These are phyloP conservation scores for Fusarium falciforme DNA, from an alignment of 2,329 filamentous ascomycete genomes.

Conservation along the genomic window DNA sequence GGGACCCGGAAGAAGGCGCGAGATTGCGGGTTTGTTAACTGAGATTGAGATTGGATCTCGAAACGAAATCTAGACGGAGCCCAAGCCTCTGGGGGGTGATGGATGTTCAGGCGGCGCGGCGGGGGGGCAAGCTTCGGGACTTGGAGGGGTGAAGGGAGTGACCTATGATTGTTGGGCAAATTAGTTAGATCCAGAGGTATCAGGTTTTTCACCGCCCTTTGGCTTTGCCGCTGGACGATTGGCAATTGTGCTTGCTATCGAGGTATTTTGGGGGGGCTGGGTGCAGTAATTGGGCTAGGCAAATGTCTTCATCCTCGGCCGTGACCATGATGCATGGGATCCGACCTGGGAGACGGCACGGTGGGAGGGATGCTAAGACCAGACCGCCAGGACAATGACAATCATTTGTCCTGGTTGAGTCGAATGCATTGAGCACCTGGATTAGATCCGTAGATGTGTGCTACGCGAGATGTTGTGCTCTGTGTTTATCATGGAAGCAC, in stretches of 20 bases:
- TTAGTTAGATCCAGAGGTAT: conserved; percentile 35
- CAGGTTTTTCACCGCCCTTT: conserved; percentile 45
- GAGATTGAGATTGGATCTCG: conserved; percentile 41
- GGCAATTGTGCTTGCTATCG: conserved; percentile 22
- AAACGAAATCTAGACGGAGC: conserved; percentile 25
- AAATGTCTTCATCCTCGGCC: conserved; percentile 16
- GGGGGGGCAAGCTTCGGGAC: conserved; percentile 2
- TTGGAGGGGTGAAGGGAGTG: conserved; percentile 33
- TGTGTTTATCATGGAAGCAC: neutral
- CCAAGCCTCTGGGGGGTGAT: conserved; percentile 18
- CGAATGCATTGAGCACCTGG: neutral
- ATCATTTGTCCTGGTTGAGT: neutral
- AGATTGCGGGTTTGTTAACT: conserved; percentile 40
- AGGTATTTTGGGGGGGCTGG: conserved; percentile 17
- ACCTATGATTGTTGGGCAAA: conserved; percentile 36
- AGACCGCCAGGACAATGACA: conserved; percentile 12
- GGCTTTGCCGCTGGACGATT: conserved; percentile 30
- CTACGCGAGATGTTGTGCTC: conserved; percentile 15
- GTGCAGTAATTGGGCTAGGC: conserved; percentile 1
- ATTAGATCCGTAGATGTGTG: conserved; percentile 8
- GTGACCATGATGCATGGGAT: conserved; percentile 26
- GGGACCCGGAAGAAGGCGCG: conserved; percentile 34
- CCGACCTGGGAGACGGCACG: neutral
- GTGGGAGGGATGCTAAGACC: neutral
- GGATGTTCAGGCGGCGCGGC: conserved; percentile 8